Conservation (phyloP, 1,284 basidiomycete species). For the Leccinum cinnamomeum region DNA sequence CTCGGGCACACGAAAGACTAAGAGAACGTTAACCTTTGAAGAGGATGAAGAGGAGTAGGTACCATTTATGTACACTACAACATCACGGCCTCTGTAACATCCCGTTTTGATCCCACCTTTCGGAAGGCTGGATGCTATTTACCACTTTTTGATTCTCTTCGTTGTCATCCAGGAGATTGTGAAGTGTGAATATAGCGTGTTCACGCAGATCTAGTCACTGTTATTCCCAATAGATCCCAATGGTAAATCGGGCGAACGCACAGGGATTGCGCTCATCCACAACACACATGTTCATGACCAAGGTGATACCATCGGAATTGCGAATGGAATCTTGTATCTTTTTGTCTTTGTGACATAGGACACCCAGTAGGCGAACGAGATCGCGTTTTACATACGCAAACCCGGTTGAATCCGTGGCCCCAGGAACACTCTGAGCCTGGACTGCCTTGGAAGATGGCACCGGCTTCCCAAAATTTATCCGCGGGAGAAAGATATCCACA, state of each 20-base stretch:
- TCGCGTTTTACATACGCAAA: constrained; percentile 83
- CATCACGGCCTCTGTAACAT: constrained; percentile 38
- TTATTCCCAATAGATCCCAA: constrained; percentile 6
- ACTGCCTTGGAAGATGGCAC: constrained; percentile 34
- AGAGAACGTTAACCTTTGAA: constrained; percentile 55
- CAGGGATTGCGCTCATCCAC: constrained; percentile 90
- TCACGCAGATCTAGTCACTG: constrained; percentile 73
- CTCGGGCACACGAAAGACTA: constrained; percentile 48
- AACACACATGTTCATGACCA: constrained; percentile 84
- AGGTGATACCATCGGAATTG: constrained; percentile 67
- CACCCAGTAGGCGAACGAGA: constrained; percentile 77
- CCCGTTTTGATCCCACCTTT: constrained; percentile 59
- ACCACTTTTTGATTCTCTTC: constrained; percentile 78
- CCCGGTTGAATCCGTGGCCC: constrained; percentile 46
- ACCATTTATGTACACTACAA: constrained; percentile 9
- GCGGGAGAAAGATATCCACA: constrained; percentile 74
- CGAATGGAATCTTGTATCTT: constrained; percentile 74
- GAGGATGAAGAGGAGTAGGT: constrained; percentile 49
- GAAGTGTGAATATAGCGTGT: constrained; percentile 83
- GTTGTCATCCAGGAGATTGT: constrained; percentile 76
- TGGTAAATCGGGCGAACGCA: constrained; percentile 43
- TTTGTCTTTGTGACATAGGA: constrained; percentile 63
- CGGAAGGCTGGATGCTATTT: constrained; percentile 63
- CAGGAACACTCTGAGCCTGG: constrained; percentile 17
- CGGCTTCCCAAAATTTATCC: constrained; percentile 70